Evolutionary conservation across 352 stramenopile genomes (phyloP).

Genomic region (Phytophthora parvispora): DNA sequence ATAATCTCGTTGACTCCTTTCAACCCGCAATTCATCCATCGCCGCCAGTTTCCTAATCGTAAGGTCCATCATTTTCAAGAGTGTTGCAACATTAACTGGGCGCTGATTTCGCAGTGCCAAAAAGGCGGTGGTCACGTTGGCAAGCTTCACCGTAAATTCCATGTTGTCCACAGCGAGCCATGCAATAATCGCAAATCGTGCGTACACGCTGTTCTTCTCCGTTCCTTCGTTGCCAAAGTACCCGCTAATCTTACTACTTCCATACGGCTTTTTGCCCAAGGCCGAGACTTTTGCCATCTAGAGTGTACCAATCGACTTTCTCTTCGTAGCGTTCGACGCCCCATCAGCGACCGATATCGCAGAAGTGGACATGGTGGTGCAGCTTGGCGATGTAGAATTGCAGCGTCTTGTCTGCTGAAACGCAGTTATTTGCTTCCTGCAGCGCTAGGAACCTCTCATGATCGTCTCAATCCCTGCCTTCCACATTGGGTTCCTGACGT

Average conservation of each 20-base stretch:
- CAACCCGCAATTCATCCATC: background rate
- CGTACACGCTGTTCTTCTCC: background rate
- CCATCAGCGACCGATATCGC: background rate
- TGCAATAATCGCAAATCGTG: background rate
- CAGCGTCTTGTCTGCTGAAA: background rate
- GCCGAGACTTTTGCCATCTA: background rate
- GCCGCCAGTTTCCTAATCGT: background rate
- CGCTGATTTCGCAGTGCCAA: background rate
- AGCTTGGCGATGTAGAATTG: background rate
- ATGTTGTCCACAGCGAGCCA: background rate
- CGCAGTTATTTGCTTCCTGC: background rate
- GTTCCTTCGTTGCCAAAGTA: background rate
- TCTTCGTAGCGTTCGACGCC: background rate
- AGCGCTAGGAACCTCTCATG: background rate
- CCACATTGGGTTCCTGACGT: conserved; percentile 2
- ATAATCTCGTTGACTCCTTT: background rate
- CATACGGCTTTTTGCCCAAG: background rate
- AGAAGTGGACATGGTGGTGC: background rate
- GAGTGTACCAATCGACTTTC: background rate
- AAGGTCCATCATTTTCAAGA: conserved; percentile 14
- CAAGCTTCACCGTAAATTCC: conserved; percentile 16
- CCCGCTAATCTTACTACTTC: background rate
- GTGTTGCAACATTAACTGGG: background rate
- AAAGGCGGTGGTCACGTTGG: conserved; percentile 1
- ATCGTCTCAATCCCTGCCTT: conserved; percentile 1